phyloP scores from a whole-genome alignment of 768 basidiomycete genomes.

The Suillus luteus region DNA sequence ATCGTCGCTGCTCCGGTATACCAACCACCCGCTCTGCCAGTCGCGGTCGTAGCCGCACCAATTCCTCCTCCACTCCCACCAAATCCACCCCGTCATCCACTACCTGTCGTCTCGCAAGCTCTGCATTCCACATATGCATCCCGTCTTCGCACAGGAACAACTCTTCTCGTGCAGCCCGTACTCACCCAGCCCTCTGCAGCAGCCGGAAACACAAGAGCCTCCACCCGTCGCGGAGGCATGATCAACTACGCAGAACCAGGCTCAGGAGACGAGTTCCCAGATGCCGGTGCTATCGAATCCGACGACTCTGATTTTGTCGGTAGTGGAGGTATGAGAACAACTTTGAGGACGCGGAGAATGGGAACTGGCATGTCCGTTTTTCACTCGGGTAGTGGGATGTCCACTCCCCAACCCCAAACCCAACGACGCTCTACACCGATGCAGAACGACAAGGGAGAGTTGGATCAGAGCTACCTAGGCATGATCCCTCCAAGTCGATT shows the following conservation, averaged over 20 bases:
- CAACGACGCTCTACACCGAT: slow-evolving; percentile 9
- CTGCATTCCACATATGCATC: slow-evolving; percentile 83
- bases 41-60: slow-evolving; percentile 24
- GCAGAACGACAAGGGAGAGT: slow-evolving; percentile 51
- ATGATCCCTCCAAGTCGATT: slow-evolving; percentile 79
- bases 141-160: slow-evolving; percentile 86
- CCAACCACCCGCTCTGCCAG: slow-evolving; percentile 35
- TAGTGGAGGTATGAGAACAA: slow-evolving; percentile 62
- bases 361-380: slow-evolving; percentile 55
- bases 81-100: slow-evolving; percentile 55
- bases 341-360: slow-evolving; percentile 47
- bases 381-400: slow-evolving; percentile 49
- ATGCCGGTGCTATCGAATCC: slow-evolving; percentile 79
- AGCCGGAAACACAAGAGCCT: slow-evolving; percentile 36
- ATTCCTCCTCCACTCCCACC: slow-evolving; percentile 36
- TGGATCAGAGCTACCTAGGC: slow-evolving; percentile 91
- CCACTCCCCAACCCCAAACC: slow-evolving; percentile 37
- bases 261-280: slow-evolving; percentile 79
- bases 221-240: slow-evolving; percentile 63
- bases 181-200: slow-evolving; percentile 44
- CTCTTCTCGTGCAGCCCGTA: slow-evolving; percentile 90
- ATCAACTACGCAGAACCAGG: slow-evolving; percentile 89
- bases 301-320: slow-evolving; percentile 84
- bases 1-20: slow-evolving; percentile 41
- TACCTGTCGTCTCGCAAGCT: slow-evolving; percentile 70